These are phyloP conservation scores for Alternaria longipes DNA, from an alignment of 2,329 filamentous ascomycete species.

Conservation along the genomic window DNA sequence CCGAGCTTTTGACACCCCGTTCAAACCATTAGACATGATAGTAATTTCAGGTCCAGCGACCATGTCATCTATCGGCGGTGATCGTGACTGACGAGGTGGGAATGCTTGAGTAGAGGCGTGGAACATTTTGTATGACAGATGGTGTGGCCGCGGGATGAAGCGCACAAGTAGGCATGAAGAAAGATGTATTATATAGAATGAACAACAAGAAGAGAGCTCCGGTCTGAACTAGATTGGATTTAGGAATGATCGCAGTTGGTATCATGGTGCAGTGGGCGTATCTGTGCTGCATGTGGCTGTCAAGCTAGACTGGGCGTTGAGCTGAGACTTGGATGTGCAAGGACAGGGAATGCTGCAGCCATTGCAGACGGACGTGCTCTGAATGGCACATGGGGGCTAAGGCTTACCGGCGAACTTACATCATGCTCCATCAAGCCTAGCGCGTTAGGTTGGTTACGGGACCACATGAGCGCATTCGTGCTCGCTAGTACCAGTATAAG, in stretches of 20 bases:
- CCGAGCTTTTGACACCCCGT: slow-evolving; percentile 43
- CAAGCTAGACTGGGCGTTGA: slow-evolving; percentile 38
- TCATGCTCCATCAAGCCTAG: slow-evolving; percentile 38
- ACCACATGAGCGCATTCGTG: slow-evolving; percentile 32
- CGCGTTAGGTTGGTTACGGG: slow-evolving; percentile 29
- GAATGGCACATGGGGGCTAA: slow-evolving; percentile 41
- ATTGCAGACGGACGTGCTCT: slow-evolving; percentile 36
- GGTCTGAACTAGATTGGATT: slow-evolving; percentile 24
- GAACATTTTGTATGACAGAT: slow-evolving; percentile 38
- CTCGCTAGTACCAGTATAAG: slow-evolving; percentile 13
- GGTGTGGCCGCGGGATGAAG: slow-evolving; percentile 24
- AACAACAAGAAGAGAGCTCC: slow-evolving; percentile 26
- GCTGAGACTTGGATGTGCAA: slow-evolving; percentile 43
- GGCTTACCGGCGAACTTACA: slow-evolving; percentile 41
- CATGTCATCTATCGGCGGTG: slow-evolving; percentile 39
- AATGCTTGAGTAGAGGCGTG: slow-evolving; percentile 40
- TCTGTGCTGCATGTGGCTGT: slow-evolving; percentile 33
- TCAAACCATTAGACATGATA: slow-evolving; percentile 31
- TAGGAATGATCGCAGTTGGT: slow-evolving; percentile 36
- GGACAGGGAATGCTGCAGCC: slow-evolving; percentile 42
- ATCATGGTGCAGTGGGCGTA: slow-evolving; percentile 29
- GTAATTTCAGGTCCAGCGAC: slow-evolving; percentile 28
- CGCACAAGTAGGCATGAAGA: slow-evolving; percentile 27
- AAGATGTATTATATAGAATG: slow-evolving; percentile 44
- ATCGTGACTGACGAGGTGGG: slow-evolving; percentile 31